Evolutionary conservation across 73 alveolate species (phyloP).

Genomic region (Halteria grandinella): DNA sequence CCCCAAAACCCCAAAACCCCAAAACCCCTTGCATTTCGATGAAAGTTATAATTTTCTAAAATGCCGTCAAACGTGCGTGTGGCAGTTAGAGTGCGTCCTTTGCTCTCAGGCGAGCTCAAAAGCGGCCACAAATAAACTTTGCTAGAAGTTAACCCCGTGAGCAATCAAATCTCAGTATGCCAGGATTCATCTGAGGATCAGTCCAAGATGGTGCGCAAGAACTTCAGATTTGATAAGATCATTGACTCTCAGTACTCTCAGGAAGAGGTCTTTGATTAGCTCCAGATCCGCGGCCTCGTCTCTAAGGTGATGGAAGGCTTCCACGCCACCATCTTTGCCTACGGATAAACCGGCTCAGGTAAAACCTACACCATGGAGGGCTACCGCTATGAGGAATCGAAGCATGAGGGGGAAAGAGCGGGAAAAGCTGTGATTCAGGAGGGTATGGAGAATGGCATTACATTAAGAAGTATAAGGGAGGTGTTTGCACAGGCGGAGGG

Average conservation of each 20-base stretch:
- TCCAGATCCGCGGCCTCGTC: constrained; percentile 11
- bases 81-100: constrained; percentile 69
- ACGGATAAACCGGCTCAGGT: constrained; percentile 98
- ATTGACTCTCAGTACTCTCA: neutral
- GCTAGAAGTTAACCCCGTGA: constrained; percentile 19
- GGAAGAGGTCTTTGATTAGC: constrained; percentile 7
- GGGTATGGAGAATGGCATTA: constrained; percentile 1
- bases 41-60: neutral
- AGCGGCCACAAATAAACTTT: constrained; percentile 26
- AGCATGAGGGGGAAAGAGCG: too few relatives aligned
- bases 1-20: constrained; percentile 55
- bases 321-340: constrained; percentile 92
- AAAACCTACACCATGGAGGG: constrained; percentile 97
- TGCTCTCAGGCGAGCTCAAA: constrained; percentile 28
- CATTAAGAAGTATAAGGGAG: constrained; percentile 23
- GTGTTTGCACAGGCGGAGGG: neutral
- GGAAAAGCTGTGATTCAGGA: constrained; percentile 19
- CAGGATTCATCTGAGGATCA: too few relatives aligned
- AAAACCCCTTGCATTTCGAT: neutral
- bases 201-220: neutral
- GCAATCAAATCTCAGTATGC: constrained; percentile 38
- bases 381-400: constrained; percentile 38
- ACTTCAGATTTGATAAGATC: constrained; percentile 9
- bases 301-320: constrained; percentile 74
- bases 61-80: constrained; percentile 70